phyloP scores from a whole-genome alignment of 352 stramenopile genomes.

The Phytophthora pini region DNA sequence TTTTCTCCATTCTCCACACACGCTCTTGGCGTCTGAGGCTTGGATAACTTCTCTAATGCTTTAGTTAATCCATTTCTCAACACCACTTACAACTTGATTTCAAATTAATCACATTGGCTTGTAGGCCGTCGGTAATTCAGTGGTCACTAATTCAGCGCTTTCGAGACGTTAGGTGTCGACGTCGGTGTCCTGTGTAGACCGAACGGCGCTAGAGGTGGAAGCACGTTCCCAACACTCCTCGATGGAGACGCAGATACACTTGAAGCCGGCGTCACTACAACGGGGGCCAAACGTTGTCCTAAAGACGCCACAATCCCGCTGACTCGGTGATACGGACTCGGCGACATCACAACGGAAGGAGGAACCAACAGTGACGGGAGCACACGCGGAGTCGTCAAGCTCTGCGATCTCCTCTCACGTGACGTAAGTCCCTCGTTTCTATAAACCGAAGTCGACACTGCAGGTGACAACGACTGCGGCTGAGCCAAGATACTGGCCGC shows the following conservation, averaged over 20 bases:
- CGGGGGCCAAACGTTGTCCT: not conserved
- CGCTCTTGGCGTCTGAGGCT: no score
- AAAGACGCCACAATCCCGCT: slow-evolving; percentile 5
- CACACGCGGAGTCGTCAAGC: slow-evolving; percentile 15
- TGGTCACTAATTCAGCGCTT: slow-evolving; percentile 5
- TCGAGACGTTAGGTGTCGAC: slow-evolving; percentile 14
- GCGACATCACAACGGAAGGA: slow-evolving; percentile 10
- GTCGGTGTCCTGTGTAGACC: slow-evolving; percentile 3
- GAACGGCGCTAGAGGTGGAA: slow-evolving; percentile 27
- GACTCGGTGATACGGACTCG: slow-evolving; percentile 8
- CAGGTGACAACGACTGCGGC: not conserved
- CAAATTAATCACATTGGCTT: no score
- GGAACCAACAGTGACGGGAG: slow-evolving; percentile 30
- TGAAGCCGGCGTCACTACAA: slow-evolving; percentile 2
- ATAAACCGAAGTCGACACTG: slow-evolving; percentile 4
- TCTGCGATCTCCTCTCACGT: slow-evolving; percentile 3
- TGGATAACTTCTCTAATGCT: no score
- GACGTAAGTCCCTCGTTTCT: slow-evolving; percentile 1
- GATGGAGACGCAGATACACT: slow-evolving; percentile 12
- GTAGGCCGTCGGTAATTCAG: no score
- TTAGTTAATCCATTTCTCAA: no score
- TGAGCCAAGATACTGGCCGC: slow-evolving; percentile 40
- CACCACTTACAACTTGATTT: not conserved
- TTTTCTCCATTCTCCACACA: no score
- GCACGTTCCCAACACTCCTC: slow-evolving; percentile 13